Evolutionary conservation across 2,329 filamentous ascomycete species (phyloP), one percentile per base, ranked within the genome.

Genomic region (Talaromyces sp.): DNA sequence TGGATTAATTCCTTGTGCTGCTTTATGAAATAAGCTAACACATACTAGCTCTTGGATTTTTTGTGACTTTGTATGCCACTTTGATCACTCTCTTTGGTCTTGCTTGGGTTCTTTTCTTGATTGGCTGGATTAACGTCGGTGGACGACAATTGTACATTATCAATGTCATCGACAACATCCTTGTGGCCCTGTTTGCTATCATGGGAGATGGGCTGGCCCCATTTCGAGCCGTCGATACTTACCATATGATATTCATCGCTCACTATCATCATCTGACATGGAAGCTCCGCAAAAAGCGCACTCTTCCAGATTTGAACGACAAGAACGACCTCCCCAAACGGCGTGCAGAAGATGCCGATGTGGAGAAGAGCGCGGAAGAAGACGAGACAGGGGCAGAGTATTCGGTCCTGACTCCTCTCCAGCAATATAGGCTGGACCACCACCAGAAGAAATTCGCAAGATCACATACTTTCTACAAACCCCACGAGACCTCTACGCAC

Each of bases 81-180:
- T 80, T 93, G 21, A 92, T 96, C 66, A 94, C 91, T 0, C 79
- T 92, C 0, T 96, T 95, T 67, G 91, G 91, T 68, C 80, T 93
- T 12, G 89, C 89, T 0, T 96, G 91, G 91, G 91, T 96, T 1
- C 82, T 95, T n/a, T 94, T 93, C 75, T 79, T 95, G 58, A 96
- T 96, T 70, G 90, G 84, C 54, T 95, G 91, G 91, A 90, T 94
- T 70, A 92, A 91, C 64, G 88, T 93, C 21, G 90, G 89, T 21
- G 84, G 85, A 31, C 80, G 82, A 66, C 88, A 93, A 70, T 77
- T 85, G 3, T 93, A 90, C 64, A 73, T 84, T 41, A 84, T 89
- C 66, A 85, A 90, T 62, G 75, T 90, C 54, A 89, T 90, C 64
- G 88, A 90, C 74, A 86, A 87, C 65, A 80, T 88, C 29, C 79